Evolutionary conservation across 2,329 filamentous ascomycete genomes (phyloP).

Genomic region (Pezicula rhizophila): DNA sequence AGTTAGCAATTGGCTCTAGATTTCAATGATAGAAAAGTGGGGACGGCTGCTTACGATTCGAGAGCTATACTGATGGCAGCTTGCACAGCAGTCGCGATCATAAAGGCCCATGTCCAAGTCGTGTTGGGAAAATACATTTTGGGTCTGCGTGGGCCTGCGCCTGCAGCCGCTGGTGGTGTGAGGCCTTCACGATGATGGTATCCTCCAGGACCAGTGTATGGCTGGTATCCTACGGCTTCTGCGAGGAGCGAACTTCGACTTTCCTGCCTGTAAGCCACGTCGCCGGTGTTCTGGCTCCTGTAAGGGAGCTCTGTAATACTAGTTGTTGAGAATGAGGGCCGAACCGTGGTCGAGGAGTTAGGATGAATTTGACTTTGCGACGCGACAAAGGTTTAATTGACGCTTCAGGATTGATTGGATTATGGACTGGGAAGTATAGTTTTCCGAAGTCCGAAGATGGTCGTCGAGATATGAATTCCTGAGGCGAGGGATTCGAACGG

Average conservation of each 20-base stretch:
- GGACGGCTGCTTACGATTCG: constrained; percentile 63
- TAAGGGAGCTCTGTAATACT: constrained; percentile 14
- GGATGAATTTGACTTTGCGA: background rate
- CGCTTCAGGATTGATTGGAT: background rate
- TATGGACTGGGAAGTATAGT: background rate
- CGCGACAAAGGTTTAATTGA: background rate
- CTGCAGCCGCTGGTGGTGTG: constrained; percentile 10
- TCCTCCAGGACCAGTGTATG: constrained; percentile 27
- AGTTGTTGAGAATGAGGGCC: background rate
- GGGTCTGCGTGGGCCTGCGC: constrained; percentile 25
- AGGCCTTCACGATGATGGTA: constrained; percentile 27
- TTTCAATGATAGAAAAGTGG: constrained; percentile 13
- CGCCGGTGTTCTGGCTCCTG: constrained; percentile 31
- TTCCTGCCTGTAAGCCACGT: constrained; percentile 40
- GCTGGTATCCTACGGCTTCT: constrained; percentile 30
- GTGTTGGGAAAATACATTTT: constrained; percentile 75
- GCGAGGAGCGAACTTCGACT: constrained; percentile 39
- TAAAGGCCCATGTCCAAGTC: constrained; percentile 84
- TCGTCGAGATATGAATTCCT: background rate
- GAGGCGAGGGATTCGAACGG: background rate
- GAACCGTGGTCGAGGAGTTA: background rate
- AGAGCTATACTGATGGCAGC: constrained; percentile 74
- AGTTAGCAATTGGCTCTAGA: background rate
- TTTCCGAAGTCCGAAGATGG: background rate
- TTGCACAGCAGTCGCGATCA: constrained; percentile 68